Evolutionary conservation across 805 yeast genomes (phyloP).

Genomic region (Zygosaccharomyces bisporus): DNA sequence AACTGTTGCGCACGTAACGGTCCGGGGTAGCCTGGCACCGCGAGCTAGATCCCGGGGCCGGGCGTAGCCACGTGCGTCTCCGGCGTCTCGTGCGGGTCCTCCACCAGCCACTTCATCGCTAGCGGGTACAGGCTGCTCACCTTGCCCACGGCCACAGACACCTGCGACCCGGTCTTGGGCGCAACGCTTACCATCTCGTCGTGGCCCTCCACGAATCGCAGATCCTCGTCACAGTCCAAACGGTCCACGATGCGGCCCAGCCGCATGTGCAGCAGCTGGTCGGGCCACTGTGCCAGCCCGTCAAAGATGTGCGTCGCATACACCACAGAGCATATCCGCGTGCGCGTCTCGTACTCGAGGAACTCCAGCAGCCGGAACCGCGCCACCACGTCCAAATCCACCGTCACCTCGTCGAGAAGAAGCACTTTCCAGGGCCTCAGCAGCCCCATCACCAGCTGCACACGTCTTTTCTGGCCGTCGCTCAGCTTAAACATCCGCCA

Average conservation of each 20-base stretch:
- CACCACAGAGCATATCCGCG: slow-evolving; percentile 69
- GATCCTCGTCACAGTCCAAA: slow-evolving; percentile 34
- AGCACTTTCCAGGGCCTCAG: slow-evolving; percentile 85
- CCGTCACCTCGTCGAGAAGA: slow-evolving; percentile 93
- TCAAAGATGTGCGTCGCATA: slow-evolving; percentile 97
- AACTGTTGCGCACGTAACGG: too few species aligned
- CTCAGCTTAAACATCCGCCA: slow-evolving; percentile 94
- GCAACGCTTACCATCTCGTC: slow-evolving; percentile 13
- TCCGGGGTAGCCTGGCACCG: too few species aligned
- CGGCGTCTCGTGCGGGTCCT: slow-evolving; percentile 24
- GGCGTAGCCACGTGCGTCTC: not conserved
- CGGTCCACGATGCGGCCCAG: slow-evolving; percentile 52
- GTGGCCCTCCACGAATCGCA: slow-evolving; percentile 29
- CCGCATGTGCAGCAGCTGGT: slow-evolving; percentile 71
- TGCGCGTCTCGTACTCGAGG: slow-evolving; percentile 65
- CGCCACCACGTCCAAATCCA: slow-evolving; percentile 91
- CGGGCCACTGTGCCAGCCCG: slow-evolving; percentile 90
- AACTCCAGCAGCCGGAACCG: slow-evolving; percentile 70
- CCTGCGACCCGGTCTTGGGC: slow-evolving; percentile 10
- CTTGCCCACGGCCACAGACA: slow-evolving; percentile 22
- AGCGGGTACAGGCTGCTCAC: slow-evolving; percentile 64
- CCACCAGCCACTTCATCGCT: slow-evolving; percentile 60
- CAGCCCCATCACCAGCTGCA: slow-evolving; percentile 90
- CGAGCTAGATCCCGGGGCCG: not conserved
- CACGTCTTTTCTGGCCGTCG: slow-evolving; percentile 94